Evolutionary conservation across 169 alveolate genomes (phyloP), one percentile per base, ranked within the genome.

Genomic region (Plasmodium fragile): DNA sequence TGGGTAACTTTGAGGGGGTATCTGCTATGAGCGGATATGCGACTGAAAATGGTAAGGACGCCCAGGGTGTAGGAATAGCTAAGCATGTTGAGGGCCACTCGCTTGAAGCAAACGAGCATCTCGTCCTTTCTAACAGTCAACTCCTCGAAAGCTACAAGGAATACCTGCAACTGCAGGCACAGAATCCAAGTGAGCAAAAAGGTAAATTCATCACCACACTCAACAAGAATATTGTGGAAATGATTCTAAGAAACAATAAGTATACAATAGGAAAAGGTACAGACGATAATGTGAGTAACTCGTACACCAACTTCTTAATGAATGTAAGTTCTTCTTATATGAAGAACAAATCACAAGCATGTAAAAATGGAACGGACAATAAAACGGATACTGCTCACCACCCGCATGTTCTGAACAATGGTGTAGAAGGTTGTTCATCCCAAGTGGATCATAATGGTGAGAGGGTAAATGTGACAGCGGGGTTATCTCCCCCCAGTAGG

Each of bases 181-280:
- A 28, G 43, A 75, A 45, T 3, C 16, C 36, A 16, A 11, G 11
- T 4, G n/a, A 82, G 49, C 70, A 4, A 59, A 43, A 70, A 49
- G 25, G 69, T 4, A 49, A 49, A 18, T 10, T 6, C 28, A 1
- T 22, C 43, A 18, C 32, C 41, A 85, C 59, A 1, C 34, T 85
- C 13, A 85, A 85, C 41, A 73, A 85, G 28, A 65, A 77, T 34
- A 3, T 85, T 52, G 55, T 85, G 36, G 93, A 85, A 75, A 85
- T 52, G 84, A 85, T 73, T 73, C 41, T 85, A 36, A 36, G 93
- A 52, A 85, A 85, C 59, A 85, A 85, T 53, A 85, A 85, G 69
- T 8, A 73, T 16, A 32, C 81, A 6, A 45, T 75, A n/a, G 93
- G 80, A 36, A 73, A 52, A 85, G 49, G 28, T 0, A 41, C 39